Base-by-base conservation (phyloP, 257 asterid genomes). In the Przewalskia tangutica region DNA sequence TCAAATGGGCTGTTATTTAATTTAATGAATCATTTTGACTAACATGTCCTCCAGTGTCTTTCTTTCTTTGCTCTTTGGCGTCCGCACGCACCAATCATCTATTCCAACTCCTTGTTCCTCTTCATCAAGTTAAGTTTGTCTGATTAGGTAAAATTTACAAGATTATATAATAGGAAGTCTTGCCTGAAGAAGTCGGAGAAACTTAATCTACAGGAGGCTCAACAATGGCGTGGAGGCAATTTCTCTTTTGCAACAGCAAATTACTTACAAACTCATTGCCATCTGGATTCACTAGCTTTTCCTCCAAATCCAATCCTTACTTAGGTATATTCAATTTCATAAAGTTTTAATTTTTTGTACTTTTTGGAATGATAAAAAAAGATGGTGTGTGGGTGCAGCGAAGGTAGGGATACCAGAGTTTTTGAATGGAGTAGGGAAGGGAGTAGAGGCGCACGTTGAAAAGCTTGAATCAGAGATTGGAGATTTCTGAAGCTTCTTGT, bases 381-480 rank as follows among this genome's bases (percentile, higher is more conserved):
- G 48, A n/a, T 70, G 32, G 38, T 13, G 7, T n/a, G n/a, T n/a
- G n/a, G n/a, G n/a, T n/a, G n/a, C 90, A 91, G 97, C 88, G 83
- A 93, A 94, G 84, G 98, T 90, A 10, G 97, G 97, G 82, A 93
- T 94, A 83, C 98, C 97, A 0, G 97, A 93, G 86, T 94, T 94
- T 85, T 78, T 94, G 89, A 94, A 81, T 50, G 97, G 94, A 81
- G 89, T 94, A 16, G 98, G 98, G 62, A 91, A 89, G 86, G 98
- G 94, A 16, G 84, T 93, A 59, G 93, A 90, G 84, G 84, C 86
- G 36, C 95, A 93, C 18, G 91, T 84, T 54, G 92, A 88, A 81
- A 90, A 91, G 86, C 88, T 94, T 81, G 97, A 94, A 80, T 75
- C 93, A 50, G 95, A 89, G 89, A 88, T 94, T 59, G 96, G 97